These are phyloP conservation scores for Pseudopyrenochaeta lycopersici DNA, from an alignment of 2,329 filamentous ascomycete genomes.

Conservation along the genomic window DNA sequence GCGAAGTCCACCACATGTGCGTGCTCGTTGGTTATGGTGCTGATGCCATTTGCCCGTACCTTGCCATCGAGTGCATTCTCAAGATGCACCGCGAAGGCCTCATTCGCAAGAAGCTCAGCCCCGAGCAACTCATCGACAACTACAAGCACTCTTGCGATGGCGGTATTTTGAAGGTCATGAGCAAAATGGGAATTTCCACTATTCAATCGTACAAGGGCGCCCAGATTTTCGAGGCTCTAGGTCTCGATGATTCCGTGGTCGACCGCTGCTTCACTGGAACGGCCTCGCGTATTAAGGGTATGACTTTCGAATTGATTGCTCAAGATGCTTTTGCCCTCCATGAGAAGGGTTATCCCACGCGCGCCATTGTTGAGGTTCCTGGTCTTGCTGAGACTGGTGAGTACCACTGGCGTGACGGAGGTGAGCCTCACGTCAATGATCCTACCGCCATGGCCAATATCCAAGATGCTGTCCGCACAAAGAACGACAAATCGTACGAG, in stretches of 20 bases:
- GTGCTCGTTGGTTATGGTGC: conserved; percentile 96
- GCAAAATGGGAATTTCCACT: conserved; percentile 99
- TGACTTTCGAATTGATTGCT: conserved; percentile 92
- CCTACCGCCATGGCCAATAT: conserved; percentile 95
- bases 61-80: conserved; percentile 94
- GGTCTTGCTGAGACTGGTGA: conserved; percentile 92
- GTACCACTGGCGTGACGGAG: conserved; percentile 98
- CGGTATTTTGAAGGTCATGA: conserved; percentile 98
- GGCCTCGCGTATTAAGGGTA: conserved; percentile 90
- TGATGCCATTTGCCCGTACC: conserved; percentile 93
- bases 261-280: conserved; percentile 96
- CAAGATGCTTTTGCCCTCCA: conserved; percentile 95
- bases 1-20: conserved; percentile 98
- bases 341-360: conserved; percentile 88
- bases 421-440: conserved; percentile 94
- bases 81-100: conserved; percentile 95
- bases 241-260: conserved; percentile 89
- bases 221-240: conserved; percentile 96
- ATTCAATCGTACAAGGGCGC: conserved; percentile 96
- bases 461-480: conserved; percentile 93
- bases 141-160: conserved; percentile 97
- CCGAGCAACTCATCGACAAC: conserved; percentile 87
- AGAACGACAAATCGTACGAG: conserved; percentile 99
- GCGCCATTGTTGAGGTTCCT: conserved; percentile 77
- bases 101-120: conserved; percentile 86